Evolutionary conservation across 345 rosid genomes (phyloP).

Genomic region (Anastatica hierochuntica): DNA sequence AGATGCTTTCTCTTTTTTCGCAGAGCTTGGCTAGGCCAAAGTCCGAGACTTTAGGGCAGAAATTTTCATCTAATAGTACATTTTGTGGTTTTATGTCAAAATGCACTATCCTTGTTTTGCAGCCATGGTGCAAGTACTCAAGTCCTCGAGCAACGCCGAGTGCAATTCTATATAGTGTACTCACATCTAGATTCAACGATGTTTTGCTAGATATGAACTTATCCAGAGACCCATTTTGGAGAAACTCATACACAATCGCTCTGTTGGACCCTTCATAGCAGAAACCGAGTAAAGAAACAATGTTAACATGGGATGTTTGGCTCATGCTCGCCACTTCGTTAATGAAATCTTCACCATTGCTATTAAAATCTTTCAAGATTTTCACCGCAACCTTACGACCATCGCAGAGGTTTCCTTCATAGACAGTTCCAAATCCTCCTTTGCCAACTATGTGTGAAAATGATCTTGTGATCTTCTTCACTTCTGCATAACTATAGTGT

Average conservation of each 20-base stretch:
- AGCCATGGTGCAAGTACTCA: conserved; percentile 5
- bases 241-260: background rate
- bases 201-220: background rate
- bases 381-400: background rate
- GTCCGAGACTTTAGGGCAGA: conserved; percentile 50
- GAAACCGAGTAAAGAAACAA: background rate
- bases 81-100: conserved; percentile 56
- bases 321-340: background rate
- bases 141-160: background rate
- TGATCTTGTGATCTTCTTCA: background rate
- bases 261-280: background rate
- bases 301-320: background rate
- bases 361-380: background rate
- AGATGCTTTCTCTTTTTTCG: conserved; percentile 15
- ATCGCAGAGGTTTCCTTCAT: background rate
- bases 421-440: background rate
- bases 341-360: background rate
- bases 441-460: background rate
- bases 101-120: conserved; percentile 34
- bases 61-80: conserved; percentile 40
- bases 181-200: background rate
- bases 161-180: background rate
- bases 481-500: background rate
- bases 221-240: background rate
- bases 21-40: conserved; percentile 57